A percentile compares a stretch with the other conserved stretches of the same genome.
phyloP scores from a whole-genome alignment of 225 moss, liverwort and hornwort species.

The Pseudisothecium myosuroides region DNA sequence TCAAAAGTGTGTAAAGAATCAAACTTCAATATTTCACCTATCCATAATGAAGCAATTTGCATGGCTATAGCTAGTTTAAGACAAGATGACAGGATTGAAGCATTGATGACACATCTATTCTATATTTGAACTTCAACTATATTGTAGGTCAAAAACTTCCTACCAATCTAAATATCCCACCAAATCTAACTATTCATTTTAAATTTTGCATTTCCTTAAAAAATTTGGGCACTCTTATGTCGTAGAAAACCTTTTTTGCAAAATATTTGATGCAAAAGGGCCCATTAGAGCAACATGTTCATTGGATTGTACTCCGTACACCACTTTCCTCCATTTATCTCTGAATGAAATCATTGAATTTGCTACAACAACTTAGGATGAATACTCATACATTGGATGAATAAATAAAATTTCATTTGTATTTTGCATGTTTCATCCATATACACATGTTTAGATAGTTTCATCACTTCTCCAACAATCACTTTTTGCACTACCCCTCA shows the following conservation, averaged over 20 bases:
- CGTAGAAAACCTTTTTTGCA: background rate
- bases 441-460: rapidly evolving
- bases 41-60: background rate
- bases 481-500: background rate
- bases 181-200: background rate
- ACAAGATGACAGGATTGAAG: rapidly evolving
- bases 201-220: background rate
- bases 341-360: background rate
- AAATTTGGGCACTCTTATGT: rapidly evolving
- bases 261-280: rapidly evolving
- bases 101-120: background rate
- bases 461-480: rapidly evolving
- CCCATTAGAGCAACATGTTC: rapidly evolving
- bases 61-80: rapidly evolving
- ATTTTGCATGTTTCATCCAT: background rate
- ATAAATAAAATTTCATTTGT: rapidly evolving
- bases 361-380: too few relatives aligned
- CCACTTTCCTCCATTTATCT: rapidly evolving
- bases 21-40: background rate
- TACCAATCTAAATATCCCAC: background rate
- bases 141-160: rapidly evolving
- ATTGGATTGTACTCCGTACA: too few relatives aligned
- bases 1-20: background rate
- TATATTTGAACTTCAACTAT: background rate
- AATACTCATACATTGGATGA: background rate